Percentiles rank a stretch among this genome's conserved stretches.
Conservation (phyloP, 2,329 filamentous ascomycete genomes). For the Hymenoscyphus salicellus region DNA sequence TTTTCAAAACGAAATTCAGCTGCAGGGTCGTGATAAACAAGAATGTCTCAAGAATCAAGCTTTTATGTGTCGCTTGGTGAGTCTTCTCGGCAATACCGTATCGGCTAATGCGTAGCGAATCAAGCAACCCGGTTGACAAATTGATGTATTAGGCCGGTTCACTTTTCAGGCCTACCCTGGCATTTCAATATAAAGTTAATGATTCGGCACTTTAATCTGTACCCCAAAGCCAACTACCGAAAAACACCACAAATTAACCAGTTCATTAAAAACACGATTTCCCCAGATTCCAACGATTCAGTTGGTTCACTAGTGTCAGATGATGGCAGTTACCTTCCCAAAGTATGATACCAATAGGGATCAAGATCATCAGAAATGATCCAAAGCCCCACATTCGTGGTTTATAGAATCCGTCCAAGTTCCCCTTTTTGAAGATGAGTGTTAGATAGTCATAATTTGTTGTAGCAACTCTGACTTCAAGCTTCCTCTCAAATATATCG, state of each 20-base stretch:
- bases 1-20: not conserved
- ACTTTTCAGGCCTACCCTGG: not conserved
- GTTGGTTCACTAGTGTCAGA: conserved; percentile 8
- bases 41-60: conserved; percentile 6
- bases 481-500: not conserved
- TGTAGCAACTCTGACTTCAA: not conserved
- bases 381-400: conserved; percentile 1
- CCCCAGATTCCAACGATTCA: conserved; percentile 3
- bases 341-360: not conserved
- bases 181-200: conserved; percentile 5
- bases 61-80: conserved; percentile 6
- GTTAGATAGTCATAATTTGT: not conserved
- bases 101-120: conserved; percentile 7
- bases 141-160: not conserved
- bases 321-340: conserved; percentile 1
- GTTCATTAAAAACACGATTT: conserved; percentile 9
- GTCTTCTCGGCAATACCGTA: conserved; percentile 7
- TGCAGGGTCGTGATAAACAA: not conserved
- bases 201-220: not conserved
- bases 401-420: conserved; percentile 8
- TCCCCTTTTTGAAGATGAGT: not conserved
- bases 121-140: conserved; percentile 6
- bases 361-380: not conserved
- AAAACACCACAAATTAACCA: conserved; percentile 6
- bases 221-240: conserved; percentile 7